Base-by-base conservation (phyloP, 257 asterid genomes). In the Pogostemon cablin region DNA sequence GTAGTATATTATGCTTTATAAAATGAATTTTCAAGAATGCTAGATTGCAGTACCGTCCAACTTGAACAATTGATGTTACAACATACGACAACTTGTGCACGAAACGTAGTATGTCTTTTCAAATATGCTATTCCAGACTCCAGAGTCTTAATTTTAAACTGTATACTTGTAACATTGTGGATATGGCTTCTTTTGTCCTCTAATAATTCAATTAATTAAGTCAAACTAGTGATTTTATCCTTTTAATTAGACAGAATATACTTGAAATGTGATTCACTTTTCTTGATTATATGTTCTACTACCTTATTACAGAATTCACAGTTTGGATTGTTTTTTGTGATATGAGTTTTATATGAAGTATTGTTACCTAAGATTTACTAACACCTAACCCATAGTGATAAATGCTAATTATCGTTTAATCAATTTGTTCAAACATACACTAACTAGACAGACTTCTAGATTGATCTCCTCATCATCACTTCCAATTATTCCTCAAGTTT, bases 11-110 rank as follows among this genome's bases (percentile, higher is more conserved):
- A 25, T 25, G 32, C 32, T 25, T 25, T 25, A 25, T 25, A 25
- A 25, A 9, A 58, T 32, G 54, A 62, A 62, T 71, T 52, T 20
- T 12, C 57, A n/a, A 34, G 61, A 67, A 12, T n/a, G 57, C 58
- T 25, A 59, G 3, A 6, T 46, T 39, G 17, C 56, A 41, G 52
- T 9, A 15, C 61, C 44, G 34, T 57, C 37, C 32, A 20, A 44
- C 20, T 20, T 25, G 46, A 46, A 9, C 43, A 46, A 25, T 55
- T 43, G 39, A 5, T 50, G 42, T 38, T 55, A 55, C 32, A 39
- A 8, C 20, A 60, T 11, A 66, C 46, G 49, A 59, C 55, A 25
- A 11, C 25, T 57, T 46, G 15, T 34, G 47, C 56, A 15, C 3
- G 2, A 11, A 46, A 9, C 15, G 61, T 34, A 46, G 72, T 56